Evolutionary conservation across 192 early-diverging fungal genomes (phyloP).

Genomic region (Oehlia diaphana): DNA sequence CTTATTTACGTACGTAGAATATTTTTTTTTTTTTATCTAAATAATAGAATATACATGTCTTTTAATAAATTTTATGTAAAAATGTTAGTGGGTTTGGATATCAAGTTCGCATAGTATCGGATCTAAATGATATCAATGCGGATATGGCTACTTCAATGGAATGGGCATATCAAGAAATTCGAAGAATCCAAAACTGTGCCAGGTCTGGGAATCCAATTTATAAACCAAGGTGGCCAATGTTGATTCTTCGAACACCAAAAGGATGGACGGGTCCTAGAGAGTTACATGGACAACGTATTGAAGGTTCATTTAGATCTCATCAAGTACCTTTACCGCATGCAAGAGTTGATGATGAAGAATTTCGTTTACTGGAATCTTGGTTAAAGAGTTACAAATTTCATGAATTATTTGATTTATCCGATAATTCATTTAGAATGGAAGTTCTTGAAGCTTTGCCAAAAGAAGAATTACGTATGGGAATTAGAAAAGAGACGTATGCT

Average conservation of each 20-base stretch:
- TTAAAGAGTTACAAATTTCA: constrained; percentile 38
- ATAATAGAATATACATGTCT: too few relatives aligned
- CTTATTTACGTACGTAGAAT: neutral
- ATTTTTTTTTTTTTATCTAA: too few relatives aligned
- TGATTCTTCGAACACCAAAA: constrained; percentile 45
- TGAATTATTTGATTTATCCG: constrained; percentile 35
- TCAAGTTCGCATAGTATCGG: constrained; percentile 41
- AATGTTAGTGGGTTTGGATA: constrained; percentile 45
- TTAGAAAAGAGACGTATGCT: constrained; percentile 39
- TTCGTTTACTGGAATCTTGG: constrained; percentile 36
- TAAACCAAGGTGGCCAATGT: constrained; percentile 48
- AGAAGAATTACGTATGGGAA: constrained; percentile 37
- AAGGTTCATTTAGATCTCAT: constrained; percentile 44
- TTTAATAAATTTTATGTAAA: too few relatives aligned
- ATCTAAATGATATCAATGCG: constrained; percentile 37
- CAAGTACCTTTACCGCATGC: constrained; percentile 44
- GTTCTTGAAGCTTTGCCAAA: constrained; percentile 34
- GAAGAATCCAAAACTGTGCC: constrained; percentile 40
- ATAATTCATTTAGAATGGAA: constrained; percentile 29
- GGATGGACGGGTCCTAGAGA: constrained; percentile 47
- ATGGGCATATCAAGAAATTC: constrained; percentile 44
- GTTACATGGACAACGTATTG: constrained; percentile 40
- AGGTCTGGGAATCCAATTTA: constrained; percentile 37
- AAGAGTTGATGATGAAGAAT: constrained; percentile 39
- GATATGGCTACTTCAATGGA: constrained; percentile 48